Base-by-base conservation (phyloP, 1,284 basidiomycete species). In the Pseudozyma pruni region DNA sequence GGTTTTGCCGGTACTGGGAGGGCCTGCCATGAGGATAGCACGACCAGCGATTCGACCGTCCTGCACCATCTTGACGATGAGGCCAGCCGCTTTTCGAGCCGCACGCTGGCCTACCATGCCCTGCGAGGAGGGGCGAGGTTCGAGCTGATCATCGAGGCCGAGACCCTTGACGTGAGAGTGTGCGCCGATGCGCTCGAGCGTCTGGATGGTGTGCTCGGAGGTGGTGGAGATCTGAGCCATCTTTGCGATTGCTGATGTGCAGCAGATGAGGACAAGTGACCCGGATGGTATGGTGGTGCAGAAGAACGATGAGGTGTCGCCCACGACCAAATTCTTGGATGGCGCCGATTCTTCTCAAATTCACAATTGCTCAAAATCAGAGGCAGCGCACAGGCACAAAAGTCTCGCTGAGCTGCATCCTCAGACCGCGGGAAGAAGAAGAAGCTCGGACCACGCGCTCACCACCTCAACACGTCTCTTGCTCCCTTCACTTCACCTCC, bases 31-130 rank as follows among this genome's bases (percentile, higher is more conserved):
- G 52, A 98, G 86, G 84, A 98, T 94, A 7, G 94, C 92, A 47
- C 94, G 88, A 32, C 95, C 95, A 0, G 94, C 93, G 81, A 98
- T 98, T 51, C 90, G 87, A 17, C 92, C 93, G 76, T 96, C 91
- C 83, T 96, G 92, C 1, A 98, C 94, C 94, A 98, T 96, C 84
- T 92, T 94, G 76, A 98, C 87, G 71, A 98, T 94, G 86, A 98
- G 91, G 6, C 94, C 95, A 0, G 95, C 95, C 1, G 95, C 95
- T 83, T 95, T 96, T 33, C 95, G 88, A 17, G 95, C 95, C 81
- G 93, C 92, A 16, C 87, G 91, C 83, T 98, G 95, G 0, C 95
- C 95, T 27, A 98, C 93, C 90, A 98, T 95, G 6, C 95, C 95
- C 83, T 98, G 93, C 11, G 83, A 89, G 79, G 89, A 91, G 31